Evolutionary conservation across 495 filamentous ascomycete species (phyloP).

Genomic region (Rhypophila decipiens): DNA sequence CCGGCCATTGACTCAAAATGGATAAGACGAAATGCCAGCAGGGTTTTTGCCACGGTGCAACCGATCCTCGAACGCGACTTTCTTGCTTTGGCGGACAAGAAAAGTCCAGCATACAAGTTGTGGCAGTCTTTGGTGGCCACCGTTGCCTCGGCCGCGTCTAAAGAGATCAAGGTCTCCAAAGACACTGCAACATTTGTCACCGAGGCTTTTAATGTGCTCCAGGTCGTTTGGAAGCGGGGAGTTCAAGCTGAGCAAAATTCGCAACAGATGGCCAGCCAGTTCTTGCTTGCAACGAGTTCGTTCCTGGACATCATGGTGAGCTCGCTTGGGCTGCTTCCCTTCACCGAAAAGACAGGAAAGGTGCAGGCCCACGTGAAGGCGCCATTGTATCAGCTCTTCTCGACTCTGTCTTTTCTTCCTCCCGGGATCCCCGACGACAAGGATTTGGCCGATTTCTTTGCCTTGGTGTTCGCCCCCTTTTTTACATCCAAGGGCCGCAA

Average conservation of each 20-base stretch:
- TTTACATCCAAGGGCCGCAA: slow-evolving; percentile 36
- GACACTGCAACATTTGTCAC: slow-evolving; percentile 77
- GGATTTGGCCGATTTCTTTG: slow-evolving; percentile 33
- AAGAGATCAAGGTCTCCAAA: slow-evolving; percentile 82
- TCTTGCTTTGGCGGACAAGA: slow-evolving; percentile 39
- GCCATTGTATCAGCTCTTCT: slow-evolving; percentile 46
- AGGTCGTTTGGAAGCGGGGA: slow-evolving; percentile 56
- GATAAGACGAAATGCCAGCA: slow-evolving; percentile 63
- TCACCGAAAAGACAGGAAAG: slow-evolving; percentile 64
- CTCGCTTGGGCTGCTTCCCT: slow-evolving; percentile 63
- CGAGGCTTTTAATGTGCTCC: slow-evolving; percentile 58
- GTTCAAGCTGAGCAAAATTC: slow-evolving; percentile 13
- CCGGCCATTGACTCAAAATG: slow-evolving; percentile 77
- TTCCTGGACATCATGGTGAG: slow-evolving; percentile 57
- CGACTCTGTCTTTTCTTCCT: slow-evolving; percentile 37
- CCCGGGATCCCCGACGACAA: slow-evolving; percentile 37
- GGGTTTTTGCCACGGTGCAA: slow-evolving; percentile 59
- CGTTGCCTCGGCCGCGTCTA: slow-evolving; percentile 69
- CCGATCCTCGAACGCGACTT: slow-evolving; percentile 53
- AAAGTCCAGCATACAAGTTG: slow-evolving; percentile 46
- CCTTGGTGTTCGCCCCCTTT: slow-evolving; percentile 39
- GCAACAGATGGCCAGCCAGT: slow-evolving; percentile 29
- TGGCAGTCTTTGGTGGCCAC: slow-evolving; percentile 67
- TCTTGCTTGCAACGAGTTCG: slow-evolving; percentile 54
- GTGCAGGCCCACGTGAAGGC: slow-evolving; percentile 28